Conservation (phyloP, 1,284 basidiomycete species). For the Ganoderma sp. region DNA sequence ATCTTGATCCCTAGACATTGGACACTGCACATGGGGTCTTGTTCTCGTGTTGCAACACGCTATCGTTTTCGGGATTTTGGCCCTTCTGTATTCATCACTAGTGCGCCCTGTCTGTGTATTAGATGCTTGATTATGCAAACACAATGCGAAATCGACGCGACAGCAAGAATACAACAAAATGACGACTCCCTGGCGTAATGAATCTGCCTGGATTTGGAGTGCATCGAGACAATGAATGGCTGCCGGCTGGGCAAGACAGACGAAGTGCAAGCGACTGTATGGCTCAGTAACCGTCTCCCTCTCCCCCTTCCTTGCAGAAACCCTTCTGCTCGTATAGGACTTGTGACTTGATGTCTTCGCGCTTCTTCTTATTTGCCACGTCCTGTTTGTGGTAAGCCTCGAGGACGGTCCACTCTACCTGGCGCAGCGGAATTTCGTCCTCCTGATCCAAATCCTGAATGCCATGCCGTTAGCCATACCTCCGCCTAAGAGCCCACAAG, state of each 20-base stretch:
- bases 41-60: constrained; percentile 10
- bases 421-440: constrained; percentile 83
- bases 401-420: constrained; percentile 75
- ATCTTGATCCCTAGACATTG: background rate
- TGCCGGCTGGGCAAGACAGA: background rate
- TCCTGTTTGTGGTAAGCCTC: constrained; percentile 78
- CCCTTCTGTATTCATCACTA: constrained; percentile 4
- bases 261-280: constrained; percentile 5
- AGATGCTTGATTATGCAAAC: constrained; percentile 23
- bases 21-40: background rate
- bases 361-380: constrained; percentile 67
- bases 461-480: background rate
- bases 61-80: background rate
- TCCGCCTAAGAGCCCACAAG: background rate
- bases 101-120: constrained; percentile 12
- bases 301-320: constrained; percentile 88
- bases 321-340: constrained; percentile 80
- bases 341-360: constrained; percentile 76
- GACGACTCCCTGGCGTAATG: constrained; percentile 45
- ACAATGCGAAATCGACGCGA: constrained; percentile 23
- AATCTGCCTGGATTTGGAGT: constrained; percentile 43
- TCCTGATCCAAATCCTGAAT: constrained; percentile 90
- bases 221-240: constrained; percentile 22
- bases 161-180: constrained; percentile 31
- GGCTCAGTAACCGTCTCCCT: constrained; percentile 85